Evolutionary conservation across 371 early-diverging fungal species (phyloP).

Genomic region (Mucor sp.): DNA sequence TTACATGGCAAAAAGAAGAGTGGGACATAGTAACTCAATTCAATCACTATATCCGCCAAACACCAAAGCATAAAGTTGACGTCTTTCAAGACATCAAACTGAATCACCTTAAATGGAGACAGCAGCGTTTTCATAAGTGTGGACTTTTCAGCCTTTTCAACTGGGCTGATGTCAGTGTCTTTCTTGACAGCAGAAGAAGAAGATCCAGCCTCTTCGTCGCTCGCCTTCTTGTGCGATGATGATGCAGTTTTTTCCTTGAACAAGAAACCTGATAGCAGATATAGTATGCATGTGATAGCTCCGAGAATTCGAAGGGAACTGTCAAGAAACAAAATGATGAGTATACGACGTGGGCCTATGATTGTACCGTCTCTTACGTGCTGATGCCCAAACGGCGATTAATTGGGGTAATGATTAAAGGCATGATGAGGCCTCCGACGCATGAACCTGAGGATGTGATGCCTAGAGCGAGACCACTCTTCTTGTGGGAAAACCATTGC

Average conservation of each 20-base stretch:
- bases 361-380: no score
- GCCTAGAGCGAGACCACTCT: slow-evolving; percentile 12
- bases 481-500: slow-evolving; percentile 73
- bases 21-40: slow-evolving; percentile 33
- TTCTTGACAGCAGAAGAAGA: neutral
- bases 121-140: neutral
- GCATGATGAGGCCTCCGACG: no score
- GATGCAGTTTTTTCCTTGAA: no score
- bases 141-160: neutral
- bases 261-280: no score
- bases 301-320: no score
- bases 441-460: no score
- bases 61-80: slow-evolving; percentile 27
- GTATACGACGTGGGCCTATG: no score
- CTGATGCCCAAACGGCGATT: no score
- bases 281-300: no score
- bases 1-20: slow-evolving; percentile 33
- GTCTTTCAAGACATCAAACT: slow-evolving; percentile 9
- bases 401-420: no score
- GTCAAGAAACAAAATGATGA: no score
- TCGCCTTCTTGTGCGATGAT: no score
- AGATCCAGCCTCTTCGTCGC: neutral
- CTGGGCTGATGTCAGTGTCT: neutral
- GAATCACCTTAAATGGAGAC: neutral
- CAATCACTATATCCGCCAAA: slow-evolving; percentile 23